Evolutionary conservation across 2,329 filamentous ascomycete genomes (phyloP), one percentile per base, ranked within the genome.

Genomic region (Nothopassalora personata): DNA sequence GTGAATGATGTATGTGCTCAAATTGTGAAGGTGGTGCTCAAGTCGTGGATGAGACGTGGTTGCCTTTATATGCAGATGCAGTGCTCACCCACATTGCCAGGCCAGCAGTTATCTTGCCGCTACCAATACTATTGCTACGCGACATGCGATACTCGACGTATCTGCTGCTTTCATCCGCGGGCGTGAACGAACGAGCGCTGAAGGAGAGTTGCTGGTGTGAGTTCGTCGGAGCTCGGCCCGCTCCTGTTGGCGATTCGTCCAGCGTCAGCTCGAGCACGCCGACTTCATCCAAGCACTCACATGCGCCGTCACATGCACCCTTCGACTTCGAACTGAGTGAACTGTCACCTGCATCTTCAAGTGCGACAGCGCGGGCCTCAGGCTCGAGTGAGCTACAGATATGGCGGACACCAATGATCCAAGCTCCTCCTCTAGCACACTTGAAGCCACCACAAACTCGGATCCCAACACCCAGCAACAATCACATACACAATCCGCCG

Each of bases 321-420:
- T 28, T 43, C 34, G 58, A 56, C 47, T 47, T 64, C 34, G 63
- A 64, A 55, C 57, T 64, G 36, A 56, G 52, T 50, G 58, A 60
- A 52, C 46, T 62, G 58, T 28, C 18, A 46, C 33, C 47, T 15
- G 8, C 51, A 10, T 33, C 30, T 23, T 60, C 62, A 56, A 60
- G 58, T 61, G 58, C 62, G 15, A 30, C 46, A 19, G 43, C 36
- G 13, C 39, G 56, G n/a, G 56, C 50, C 51, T 39, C 57, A 45
- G 53, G 56, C 58, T 54, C 61, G 47, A 50, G 46, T 55, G 50
- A 52, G 54, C 57, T 47, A 46, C 58, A 33, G 57, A 31, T 54
- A 64, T 64, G 62, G 62, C 62, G 27, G 62, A 61, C 62, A 51
- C 49, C 53, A 48, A 59, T 28, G 56, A 60, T 59, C 56, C 58